Evolutionary conservation across 177 flowering plant genomes (phyloP), one percentile per base, ranked within the genome.

Genomic region (Telopea speciosissima): DNA sequence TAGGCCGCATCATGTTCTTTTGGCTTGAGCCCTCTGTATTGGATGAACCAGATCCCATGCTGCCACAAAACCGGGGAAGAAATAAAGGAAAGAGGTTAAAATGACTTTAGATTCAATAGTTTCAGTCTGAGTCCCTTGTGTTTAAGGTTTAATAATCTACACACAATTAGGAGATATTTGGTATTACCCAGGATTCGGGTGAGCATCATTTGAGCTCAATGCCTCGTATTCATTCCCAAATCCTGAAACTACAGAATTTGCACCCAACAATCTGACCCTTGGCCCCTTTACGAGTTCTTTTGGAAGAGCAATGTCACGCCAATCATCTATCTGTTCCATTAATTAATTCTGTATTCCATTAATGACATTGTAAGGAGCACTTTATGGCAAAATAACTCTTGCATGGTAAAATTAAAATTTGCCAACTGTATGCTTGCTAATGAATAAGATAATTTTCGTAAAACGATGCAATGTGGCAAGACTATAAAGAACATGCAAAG

Each of bases 291-390:
- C 72, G 31, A 81, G 78, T 17, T 90, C 97, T 78, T 83, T 90
- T 19, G 99, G 97, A 66, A 89, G 85, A 54, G 97, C 87, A 68
- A 95, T 83, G 75, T 93, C 99, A 78, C 98, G 90, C 99, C 99
- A 95, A 60, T 93, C 99, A 87, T 95, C 99, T 24, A 95, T 82
- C 99, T 95, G 89, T 65, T 65, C 65, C 31, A 19, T 6, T 24
- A 33, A 31, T 52, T 42, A 62, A 68, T 14, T n/a, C 9, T 19
- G 16, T 22, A 54, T 72, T 1, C 9, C 63, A 72, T 5, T 23
- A 36, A 36, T 58, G 49, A 58, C 16, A 28, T 13, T 24, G 14
- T 10, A 24, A 4, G 25, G 67, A 61, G 8, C 63, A 61, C 13
- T 23, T 7, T 24, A 61, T 11, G 8, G 14, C 63, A 11, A 52